These are phyloP conservation scores for Astrephomene gubernaculifera DNA, from an alignment of 139 green algal species.

Conservation along the genomic window DNA sequence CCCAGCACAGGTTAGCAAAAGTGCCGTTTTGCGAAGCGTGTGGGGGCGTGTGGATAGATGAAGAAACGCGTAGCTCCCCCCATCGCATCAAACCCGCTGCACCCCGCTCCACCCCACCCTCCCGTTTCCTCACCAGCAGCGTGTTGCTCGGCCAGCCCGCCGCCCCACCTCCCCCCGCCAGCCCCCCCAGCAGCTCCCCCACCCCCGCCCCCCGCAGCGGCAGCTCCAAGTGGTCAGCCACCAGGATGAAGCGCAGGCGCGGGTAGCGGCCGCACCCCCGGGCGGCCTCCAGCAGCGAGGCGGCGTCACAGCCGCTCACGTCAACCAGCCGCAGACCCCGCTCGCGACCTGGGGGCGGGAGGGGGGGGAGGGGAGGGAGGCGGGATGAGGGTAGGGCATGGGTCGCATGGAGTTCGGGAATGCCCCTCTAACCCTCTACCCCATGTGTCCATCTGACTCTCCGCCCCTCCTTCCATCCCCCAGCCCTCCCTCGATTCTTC, in stretches of 20 bases:
- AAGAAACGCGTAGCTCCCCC: neutral
- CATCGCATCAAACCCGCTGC: neutral
- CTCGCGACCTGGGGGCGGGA: slow-evolving; percentile 44
- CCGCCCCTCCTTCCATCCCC: neutral
- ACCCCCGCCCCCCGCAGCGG: slow-evolving; percentile 45
- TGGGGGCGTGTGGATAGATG: neutral
- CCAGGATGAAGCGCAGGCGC: slow-evolving; percentile 59
- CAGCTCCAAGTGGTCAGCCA: slow-evolving; percentile 64
- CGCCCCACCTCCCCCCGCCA: slow-evolving; percentile 42
- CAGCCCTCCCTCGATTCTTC: neutral
- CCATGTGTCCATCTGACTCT: neutral
- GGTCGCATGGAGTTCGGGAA: neutral
- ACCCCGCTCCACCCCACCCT: neutral
- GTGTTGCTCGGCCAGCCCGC: slow-evolving; percentile 63
- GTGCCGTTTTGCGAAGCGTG: neutral
- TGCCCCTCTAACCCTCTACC: too few relatives aligned
- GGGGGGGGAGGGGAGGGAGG: neutral
- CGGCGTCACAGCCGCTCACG: slow-evolving; percentile 42
- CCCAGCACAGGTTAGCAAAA: neutral
- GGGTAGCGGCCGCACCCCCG: slow-evolving; percentile 61
- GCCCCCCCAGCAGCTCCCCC: slow-evolving; percentile 44
- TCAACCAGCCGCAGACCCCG: slow-evolving; percentile 64
- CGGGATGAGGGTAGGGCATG: neutral
- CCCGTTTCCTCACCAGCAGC: slow-evolving; percentile 45
- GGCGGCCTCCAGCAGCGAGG: slow-evolving; percentile 57